Evolutionary conservation across 176 grass and related monocot genomes (phyloP), one percentile per base, ranked within the genome.

Genomic region (Rhynchospora pubera): DNA sequence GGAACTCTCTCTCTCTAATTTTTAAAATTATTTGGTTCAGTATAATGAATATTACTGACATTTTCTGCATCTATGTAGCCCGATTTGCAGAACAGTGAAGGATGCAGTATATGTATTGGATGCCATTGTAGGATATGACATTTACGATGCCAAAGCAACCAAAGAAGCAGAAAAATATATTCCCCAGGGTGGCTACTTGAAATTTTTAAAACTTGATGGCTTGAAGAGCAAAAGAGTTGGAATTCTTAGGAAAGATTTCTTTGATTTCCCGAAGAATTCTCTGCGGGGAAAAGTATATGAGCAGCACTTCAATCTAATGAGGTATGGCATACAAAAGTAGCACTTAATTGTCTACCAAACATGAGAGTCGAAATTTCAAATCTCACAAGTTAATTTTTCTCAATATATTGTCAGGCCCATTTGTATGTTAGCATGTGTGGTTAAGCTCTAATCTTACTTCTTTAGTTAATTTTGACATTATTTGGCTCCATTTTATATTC

Each of bases 41-140:
- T 61, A 47, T 73, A 50, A 72, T n/a, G 62, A 56, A 84, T 84
- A 21, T 39, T 48, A 43, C 13, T 56, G 18, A 45, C 65, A 13
- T 64, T 12, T 9, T 83, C 7, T 55, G 21, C 81, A 53, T 6
- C 26, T 56, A 47, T 82, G 30, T 62, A 95, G 93, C 6, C 90
- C 93, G 19, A 88, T 92, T 44, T 88, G 93, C 23, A 64, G 90
- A 9, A 90, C 88, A 0, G 84, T 95, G 22, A 57, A 88, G 0
- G 90, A 95, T 69, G 90, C 90, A 0, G 90, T 90, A 8, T 77
- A 50, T 48, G 86, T 95, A 42, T 68, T 95, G 19, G 86, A 96
- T 43, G 84, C 80, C 1, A 93, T 93, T 44, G 85, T 81, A 34
- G 85, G 90, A 0, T 93, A 87, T 47, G 90, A 97, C 12, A 18